phyloP scores from a whole-genome alignment of 163 green algal species.

The Scenedesmus sp. region DNA sequence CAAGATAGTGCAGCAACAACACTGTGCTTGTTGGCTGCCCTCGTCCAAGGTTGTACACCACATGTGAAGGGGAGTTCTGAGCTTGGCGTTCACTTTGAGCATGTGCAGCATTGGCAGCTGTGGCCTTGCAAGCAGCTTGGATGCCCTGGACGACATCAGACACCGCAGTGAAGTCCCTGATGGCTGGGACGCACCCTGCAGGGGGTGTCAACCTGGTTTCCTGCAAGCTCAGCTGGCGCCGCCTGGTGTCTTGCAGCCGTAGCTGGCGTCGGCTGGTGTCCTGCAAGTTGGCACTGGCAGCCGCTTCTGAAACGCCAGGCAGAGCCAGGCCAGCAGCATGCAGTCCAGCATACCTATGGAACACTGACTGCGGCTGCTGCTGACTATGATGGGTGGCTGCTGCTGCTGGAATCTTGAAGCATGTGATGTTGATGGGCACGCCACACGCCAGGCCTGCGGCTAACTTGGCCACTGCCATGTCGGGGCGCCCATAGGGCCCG shows the following conservation, averaged over 20 bases:
- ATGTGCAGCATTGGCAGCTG: conserved; percentile 45
- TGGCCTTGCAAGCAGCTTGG: not conserved
- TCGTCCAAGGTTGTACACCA: not conserved
- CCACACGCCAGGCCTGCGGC: conserved; percentile 72
- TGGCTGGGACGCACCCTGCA: not conserved
- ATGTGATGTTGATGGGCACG: conserved; percentile 69
- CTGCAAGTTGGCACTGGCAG: not conserved
- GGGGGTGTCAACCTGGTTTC: not conserved
- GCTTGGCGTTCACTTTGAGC: not conserved
- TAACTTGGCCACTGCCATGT: conserved; percentile 92
- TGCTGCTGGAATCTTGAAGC: not conserved
- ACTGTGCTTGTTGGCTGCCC: not conserved
- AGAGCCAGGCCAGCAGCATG: not conserved
- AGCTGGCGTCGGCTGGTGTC: not conserved
- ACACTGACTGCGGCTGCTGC: not conserved
- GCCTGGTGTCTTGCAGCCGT: not conserved
- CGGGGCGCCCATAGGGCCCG: conserved; percentile 86
- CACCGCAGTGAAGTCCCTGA: not conserved
- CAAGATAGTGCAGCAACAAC: not conserved
- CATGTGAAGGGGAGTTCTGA: not conserved
- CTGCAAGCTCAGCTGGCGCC: not conserved
- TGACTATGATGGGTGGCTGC: not conserved
- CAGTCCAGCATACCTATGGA: not conserved
- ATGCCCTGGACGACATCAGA: not conserved
- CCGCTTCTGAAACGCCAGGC: not conserved